Percentiles rank a stretch among this genome's conserved stretches.
Conservation (phyloP, 305 asterid species). For the Fraxinus velutina region DNA sequence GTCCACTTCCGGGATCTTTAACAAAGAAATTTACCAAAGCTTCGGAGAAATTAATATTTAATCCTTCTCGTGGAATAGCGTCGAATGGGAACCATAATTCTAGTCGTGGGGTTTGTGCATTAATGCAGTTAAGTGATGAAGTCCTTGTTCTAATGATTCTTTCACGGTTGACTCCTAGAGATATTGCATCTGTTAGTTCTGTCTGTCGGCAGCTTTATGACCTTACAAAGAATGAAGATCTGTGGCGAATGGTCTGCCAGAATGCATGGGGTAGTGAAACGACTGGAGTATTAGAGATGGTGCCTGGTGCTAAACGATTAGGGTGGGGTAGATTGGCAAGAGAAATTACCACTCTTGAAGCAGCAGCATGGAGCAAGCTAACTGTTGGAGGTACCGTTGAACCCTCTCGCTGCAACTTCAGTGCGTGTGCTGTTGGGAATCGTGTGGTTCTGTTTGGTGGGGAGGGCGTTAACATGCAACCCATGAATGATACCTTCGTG, state of each 20-base stretch:
- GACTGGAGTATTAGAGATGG: not conserved
- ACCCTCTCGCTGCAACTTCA: not conserved
- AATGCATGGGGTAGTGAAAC: not conserved
- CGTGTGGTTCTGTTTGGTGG: not conserved
- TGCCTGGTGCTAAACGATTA: not conserved
- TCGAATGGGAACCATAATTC: not conserved
- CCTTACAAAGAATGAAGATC: not conserved
- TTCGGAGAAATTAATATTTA: not conserved
- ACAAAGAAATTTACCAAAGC: not conserved
- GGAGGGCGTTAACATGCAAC: not conserved
- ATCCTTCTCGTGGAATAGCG: not conserved
- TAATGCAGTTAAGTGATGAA: not conserved
- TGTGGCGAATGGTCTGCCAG: not conserved
- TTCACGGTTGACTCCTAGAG: not conserved
- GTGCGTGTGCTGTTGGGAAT: not conserved
- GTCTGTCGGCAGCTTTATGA: not conserved
- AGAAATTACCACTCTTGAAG: not conserved
- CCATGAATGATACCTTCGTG: not conserved
- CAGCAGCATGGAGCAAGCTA: not conserved
- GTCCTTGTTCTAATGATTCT: not conserved
- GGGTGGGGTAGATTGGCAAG: not conserved
- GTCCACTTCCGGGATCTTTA: not conserved
- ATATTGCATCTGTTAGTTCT: not conserved
- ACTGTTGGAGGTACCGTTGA: not conserved
- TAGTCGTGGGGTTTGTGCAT: not conserved